phyloP scores from a whole-genome alignment of 768 basidiomycete species.

The Gloeopeniophorella convolvens region DNA sequence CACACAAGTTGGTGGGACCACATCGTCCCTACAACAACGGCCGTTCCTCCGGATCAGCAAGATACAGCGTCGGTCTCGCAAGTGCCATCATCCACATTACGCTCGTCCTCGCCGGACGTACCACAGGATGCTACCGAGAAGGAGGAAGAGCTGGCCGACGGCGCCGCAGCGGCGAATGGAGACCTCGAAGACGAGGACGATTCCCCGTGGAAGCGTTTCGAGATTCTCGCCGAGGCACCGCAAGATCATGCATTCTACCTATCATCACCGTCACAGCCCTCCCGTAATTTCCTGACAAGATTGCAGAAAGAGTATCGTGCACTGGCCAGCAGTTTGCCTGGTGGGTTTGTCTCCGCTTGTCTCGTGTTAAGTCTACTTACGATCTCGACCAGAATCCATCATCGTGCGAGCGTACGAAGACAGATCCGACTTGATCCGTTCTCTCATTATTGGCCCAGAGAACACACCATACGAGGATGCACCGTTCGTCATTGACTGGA shows the following conservation, averaged over 20 bases:
- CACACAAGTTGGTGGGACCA: conserved; percentile 19
- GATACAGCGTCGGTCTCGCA: conserved; percentile 18
- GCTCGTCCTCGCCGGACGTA: conserved; percentile 25
- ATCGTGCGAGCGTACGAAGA: conserved; percentile 89
- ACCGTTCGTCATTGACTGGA: conserved; percentile 94
- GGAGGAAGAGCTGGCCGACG: conserved; percentile 26
- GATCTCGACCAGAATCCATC: conserved; percentile 57
- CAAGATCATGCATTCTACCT: conserved; percentile 76
- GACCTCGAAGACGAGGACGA: conserved; percentile 30
- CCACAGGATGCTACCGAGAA: conserved; percentile 26
- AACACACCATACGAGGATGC: conserved; percentile 96
- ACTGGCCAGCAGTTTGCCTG: conserved; percentile 73
- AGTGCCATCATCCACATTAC: conserved; percentile 17
- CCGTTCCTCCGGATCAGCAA: conserved; percentile 2
- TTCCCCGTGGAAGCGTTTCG: conserved; percentile 75
- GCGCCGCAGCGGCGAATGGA: conserved; percentile 16
- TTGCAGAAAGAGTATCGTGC: conserved; percentile 79
- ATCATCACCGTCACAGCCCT: conserved; percentile 53
- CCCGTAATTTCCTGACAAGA: conserved; percentile 69
- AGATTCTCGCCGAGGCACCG: conserved; percentile 68
- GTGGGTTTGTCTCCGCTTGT: conserved; percentile 34
- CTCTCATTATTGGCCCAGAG: conserved; percentile 85
- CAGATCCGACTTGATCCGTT: conserved; percentile 78
- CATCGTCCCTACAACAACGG: conserved; percentile 11
- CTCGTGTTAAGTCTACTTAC: neutral